These are phyloP conservation scores for Suhomyces vadensis DNA, from an alignment of 805 yeast genomes.

Conservation along the genomic window DNA sequence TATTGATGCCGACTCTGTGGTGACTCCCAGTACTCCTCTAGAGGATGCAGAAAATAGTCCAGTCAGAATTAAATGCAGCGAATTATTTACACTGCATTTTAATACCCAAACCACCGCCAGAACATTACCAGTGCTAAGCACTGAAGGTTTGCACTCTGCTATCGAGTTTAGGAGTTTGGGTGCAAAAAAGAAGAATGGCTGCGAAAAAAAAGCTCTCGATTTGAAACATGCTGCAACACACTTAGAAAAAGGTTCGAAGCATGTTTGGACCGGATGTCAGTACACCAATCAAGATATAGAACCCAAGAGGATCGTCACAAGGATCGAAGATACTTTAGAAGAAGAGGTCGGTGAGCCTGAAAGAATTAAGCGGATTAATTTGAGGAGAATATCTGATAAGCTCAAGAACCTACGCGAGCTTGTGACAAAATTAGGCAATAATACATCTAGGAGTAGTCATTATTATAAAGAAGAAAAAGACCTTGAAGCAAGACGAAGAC, in stretches of 20 bases:
- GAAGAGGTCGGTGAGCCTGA: neutral
- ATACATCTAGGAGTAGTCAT: too few relatives aligned
- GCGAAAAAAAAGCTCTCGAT: neutral
- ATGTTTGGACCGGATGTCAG: neutral
- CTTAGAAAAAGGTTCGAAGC: too few relatives aligned
- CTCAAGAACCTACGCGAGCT: neutral
- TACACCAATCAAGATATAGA: neutral
- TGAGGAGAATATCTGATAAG: neutral
- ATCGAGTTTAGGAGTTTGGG: neutral
- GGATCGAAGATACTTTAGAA: neutral
- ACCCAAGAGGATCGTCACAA: neutral
- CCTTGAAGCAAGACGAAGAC: too few relatives aligned
- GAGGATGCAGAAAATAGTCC: too few relatives aligned
- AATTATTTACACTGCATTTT: too few relatives aligned
- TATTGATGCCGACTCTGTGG: too few relatives aligned
- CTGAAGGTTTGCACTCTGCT: neutral
- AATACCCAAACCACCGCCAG: neutral
- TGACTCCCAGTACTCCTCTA: too few relatives aligned
- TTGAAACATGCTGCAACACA: neutral
- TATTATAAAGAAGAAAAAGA: too few relatives aligned
- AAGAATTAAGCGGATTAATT: neutral
- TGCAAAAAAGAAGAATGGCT: neutral
- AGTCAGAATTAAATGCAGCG: too few relatives aligned
- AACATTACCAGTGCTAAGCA: too few relatives aligned
- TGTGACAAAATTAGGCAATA: too few relatives aligned